Conservation (phyloP, 495 filamentous ascomycete genomes). For the Gamarada debralockiae region DNA sequence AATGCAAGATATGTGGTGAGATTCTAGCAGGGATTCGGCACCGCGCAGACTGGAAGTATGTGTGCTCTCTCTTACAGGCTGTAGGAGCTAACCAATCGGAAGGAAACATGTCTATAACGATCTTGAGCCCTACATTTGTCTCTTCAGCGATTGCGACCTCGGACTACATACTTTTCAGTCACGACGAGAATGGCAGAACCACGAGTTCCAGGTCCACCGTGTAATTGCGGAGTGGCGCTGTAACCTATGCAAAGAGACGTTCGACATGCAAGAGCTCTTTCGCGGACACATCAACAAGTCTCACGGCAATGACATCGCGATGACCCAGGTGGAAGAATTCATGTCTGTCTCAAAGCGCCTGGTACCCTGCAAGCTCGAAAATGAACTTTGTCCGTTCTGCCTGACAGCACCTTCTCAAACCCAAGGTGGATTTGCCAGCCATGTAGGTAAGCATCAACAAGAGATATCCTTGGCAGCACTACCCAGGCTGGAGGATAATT, state of each 20-base stretch:
- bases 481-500: too few relatives aligned
- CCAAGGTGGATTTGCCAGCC: neutral
- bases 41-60: too few relatives aligned
- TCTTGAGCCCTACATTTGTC: neutral
- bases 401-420: neutral
- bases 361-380: neutral
- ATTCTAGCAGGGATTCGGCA: too few relatives aligned
- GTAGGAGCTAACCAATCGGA: too few relatives aligned
- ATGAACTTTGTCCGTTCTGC: neutral
- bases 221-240: neutral
- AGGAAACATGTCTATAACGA: too few relatives aligned
- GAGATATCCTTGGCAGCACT: neutral
- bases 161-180: neutral
- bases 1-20: too few relatives aligned
- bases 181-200: neutral
- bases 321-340: neutral
- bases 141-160: neutral
- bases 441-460: neutral
- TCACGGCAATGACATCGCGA: neutral
- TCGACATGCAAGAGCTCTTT: neutral
- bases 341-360: neutral
- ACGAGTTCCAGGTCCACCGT: neutral
- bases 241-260: neutral
- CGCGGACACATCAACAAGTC: neutral
- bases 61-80: too few relatives aligned